phyloP scores from a whole-genome alignment of 1,284 basidiomycete species.

The Sanghuangporus sanghuang region DNA sequence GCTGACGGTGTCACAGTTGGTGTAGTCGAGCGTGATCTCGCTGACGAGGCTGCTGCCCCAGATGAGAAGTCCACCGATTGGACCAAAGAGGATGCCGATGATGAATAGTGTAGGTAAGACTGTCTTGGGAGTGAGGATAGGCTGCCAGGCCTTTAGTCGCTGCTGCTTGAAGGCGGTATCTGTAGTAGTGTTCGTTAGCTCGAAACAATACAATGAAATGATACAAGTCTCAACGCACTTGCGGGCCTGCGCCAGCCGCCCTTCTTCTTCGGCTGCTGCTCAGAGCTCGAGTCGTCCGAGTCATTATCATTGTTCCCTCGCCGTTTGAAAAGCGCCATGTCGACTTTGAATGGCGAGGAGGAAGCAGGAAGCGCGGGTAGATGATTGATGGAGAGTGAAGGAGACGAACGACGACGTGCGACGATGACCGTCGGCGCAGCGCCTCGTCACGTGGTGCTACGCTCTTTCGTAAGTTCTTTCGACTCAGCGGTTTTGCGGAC shows the following conservation, averaged over 20 bases:
- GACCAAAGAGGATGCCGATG: conserved; percentile 91
- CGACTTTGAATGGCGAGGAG: conserved; percentile 17
- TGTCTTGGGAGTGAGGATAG: conserved; percentile 95
- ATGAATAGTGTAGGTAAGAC: conserved; percentile 96
- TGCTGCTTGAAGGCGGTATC: conserved; percentile 99
- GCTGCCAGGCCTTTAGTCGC: conserved; percentile 99
- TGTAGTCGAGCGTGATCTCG: conserved; percentile 95
- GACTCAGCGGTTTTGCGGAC: neutral
- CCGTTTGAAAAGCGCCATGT: conserved; percentile 37
- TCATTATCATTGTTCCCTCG: conserved; percentile 23
- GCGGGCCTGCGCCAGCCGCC: conserved; percentile 84
- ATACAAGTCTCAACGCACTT: conserved; percentile 52
- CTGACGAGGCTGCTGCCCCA: conserved; percentile 86
- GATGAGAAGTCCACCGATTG: conserved; percentile 90
- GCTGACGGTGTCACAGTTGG: conserved; percentile 74
- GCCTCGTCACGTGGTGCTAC: neutral
- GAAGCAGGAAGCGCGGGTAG: neutral
- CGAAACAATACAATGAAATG: neutral
- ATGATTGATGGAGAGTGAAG: neutral
- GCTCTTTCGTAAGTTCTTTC: neutral
- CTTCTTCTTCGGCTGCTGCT: conserved; percentile 70
- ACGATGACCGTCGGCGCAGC: neutral
- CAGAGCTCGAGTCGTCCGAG: conserved; percentile 5
- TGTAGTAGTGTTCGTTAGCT: conserved; percentile 20
- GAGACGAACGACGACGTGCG: neutral